Base-by-base conservation (phyloP, 2,329 filamentous ascomycete genomes). In the Mycosphaerelloides madeirae region DNA sequence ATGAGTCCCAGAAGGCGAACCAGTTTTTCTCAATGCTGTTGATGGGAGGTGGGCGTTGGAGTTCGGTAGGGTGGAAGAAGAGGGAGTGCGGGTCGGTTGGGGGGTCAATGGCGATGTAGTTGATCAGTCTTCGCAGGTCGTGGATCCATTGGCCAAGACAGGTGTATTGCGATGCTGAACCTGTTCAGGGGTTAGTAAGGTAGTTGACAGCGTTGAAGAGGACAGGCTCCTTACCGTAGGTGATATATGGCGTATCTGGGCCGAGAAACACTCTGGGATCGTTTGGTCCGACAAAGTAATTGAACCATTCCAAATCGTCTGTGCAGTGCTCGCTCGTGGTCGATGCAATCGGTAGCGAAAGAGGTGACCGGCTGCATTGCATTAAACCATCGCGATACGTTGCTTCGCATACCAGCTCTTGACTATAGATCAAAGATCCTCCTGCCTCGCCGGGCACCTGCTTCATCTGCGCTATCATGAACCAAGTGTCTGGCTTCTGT, bases 241-340 rank as follows among this genome's bases (percentile, higher is more conserved):
- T 60, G 0, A 69, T 65, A 41, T 74, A 75, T 0, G 76, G 73
- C 2, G 53, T 60, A 0, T 67, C 56, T 0, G 77, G 77, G 0
- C 74, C 76, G 44, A 72, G 72, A 49, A 80, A 77, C 7, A 78
- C 73, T 5, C 78, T 68, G 1, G 76, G 77, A 53, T 81, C 78
- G 48, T 78, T 77, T 0, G 78, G 77, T 0, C 78, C 78, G 19
- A 43, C 57, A 47, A 69, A 74, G 37, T 77, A 19, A 15, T 48
- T 45, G 25, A 64, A 14, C 8, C 19, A 31, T 8, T 38, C 25
- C 6, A 22, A 28, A 22, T 38, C 34, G 33, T 32, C 41, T 9
- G 31, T 37, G 41, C 41, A 43, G 13, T 43, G 15, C 13, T 22
- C 18, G 34, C 41, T 43, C 11, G 15, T 20, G 22, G 43, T 45